A percentile compares a stretch with the other conserved stretches of the same genome.
These are phyloP conservation scores for Diaporthe sp. DNA, from an alignment of 2,329 filamentous ascomycete species.

Conservation along the genomic window DNA sequence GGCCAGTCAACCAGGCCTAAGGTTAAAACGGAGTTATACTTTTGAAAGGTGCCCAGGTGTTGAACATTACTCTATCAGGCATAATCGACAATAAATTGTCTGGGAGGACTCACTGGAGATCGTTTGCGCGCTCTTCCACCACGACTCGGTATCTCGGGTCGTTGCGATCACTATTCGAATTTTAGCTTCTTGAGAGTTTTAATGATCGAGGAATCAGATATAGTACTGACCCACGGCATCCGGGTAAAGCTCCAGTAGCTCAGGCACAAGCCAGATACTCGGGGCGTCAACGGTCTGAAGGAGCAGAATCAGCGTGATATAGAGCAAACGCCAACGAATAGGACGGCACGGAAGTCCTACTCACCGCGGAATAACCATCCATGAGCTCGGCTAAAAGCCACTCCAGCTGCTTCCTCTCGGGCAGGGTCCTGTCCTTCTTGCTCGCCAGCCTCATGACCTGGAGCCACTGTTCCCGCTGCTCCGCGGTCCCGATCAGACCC, in stretches of 20 bases:
- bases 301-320: not conserved
- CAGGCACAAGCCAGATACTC: not conserved
- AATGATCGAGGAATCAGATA: not conserved
- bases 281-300: not conserved
- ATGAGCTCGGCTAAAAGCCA: conserved; percentile 48
- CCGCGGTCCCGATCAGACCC: conserved; percentile 33
- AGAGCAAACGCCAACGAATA: not conserved
- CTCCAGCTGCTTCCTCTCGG: conserved; percentile 47
- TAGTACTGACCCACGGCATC: not conserved
- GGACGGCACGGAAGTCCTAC: not conserved
- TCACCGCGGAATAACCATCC: conserved; percentile 35
- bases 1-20: not conserved
- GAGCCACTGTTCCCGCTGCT: conserved; percentile 37
- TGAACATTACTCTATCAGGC: too few relatives aligned
- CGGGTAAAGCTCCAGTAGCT: not conserved
- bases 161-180: not conserved
- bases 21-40: not conserved
- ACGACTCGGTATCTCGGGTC: not conserved
- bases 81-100: not conserved
- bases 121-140: not conserved
- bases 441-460: conserved; percentile 47
- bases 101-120: not conserved
- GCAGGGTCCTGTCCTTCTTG: conserved; percentile 40
- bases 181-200: too few relatives aligned
- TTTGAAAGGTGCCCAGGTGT: too few relatives aligned